Conservation (phyloP, 106 monocot species). For the Allium cepa region DNA sequence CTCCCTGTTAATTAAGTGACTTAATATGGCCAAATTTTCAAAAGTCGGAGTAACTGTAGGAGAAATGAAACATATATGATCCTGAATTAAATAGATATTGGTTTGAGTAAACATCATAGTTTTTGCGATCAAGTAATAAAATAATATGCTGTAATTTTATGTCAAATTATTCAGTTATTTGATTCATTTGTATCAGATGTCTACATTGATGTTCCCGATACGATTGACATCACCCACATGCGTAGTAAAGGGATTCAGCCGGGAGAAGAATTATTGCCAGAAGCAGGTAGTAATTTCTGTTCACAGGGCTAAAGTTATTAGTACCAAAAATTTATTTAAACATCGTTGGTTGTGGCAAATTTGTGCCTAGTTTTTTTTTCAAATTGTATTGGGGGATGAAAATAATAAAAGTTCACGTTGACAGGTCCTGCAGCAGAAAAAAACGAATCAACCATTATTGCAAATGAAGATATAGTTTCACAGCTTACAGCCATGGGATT, state of each 20-base stretch:
- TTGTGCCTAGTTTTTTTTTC: not conserved
- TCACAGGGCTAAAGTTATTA: too few species aligned
- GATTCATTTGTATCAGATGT: constrained; percentile 45
- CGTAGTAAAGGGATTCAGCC: constrained; percentile 81
- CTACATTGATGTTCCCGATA: constrained; percentile 95
- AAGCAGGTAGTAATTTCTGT: constrained; percentile 35
- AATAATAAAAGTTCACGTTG: constrained; percentile 2
- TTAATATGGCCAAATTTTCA: too few species aligned
- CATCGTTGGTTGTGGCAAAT: too few species aligned
- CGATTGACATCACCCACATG: constrained; percentile 84
- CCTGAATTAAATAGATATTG: too few species aligned
- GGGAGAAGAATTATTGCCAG: constrained; percentile 88
- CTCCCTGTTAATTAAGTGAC: too few species aligned
- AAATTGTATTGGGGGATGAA: not conserved
- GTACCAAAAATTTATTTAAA: too few species aligned
- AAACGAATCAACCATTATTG: constrained; percentile 22
- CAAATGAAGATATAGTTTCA: constrained; percentile 70
- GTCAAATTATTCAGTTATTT: too few species aligned
- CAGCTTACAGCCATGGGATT: constrained; percentile 83
- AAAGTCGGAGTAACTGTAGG: too few species aligned
- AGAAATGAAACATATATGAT: too few species aligned
- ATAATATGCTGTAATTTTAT: too few species aligned
- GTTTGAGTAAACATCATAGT: too few species aligned
- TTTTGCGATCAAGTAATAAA: too few species aligned
- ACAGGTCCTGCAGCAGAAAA: constrained; percentile 32